phyloP scores from a whole-genome alignment of 148 eudicot species.

The Vaccinium vitisidaea region DNA sequence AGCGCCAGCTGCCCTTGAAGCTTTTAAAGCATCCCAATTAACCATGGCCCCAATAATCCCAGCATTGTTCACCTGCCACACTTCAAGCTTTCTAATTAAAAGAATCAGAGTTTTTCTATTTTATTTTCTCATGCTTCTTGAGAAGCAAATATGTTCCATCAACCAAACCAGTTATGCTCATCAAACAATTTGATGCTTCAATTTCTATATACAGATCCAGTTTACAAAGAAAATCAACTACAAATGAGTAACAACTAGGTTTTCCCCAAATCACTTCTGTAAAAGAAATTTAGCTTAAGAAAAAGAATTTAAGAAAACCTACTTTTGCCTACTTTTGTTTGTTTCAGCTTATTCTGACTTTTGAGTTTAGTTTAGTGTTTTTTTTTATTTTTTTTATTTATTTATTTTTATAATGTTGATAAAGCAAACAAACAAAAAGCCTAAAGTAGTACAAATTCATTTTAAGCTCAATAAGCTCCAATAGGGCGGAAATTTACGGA shows the following conservation, averaged over 20 bases:
- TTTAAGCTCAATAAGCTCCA: neutral
- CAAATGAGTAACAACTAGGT: neutral
- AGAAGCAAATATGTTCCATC: neutral
- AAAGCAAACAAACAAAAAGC: neutral
- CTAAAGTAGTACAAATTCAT: neutral
- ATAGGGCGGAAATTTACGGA: neutral
- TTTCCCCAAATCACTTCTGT: neutral
- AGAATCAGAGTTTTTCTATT: neutral
- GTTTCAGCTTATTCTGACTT: neutral
- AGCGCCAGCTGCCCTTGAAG: neutral
- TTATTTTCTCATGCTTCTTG: neutral
- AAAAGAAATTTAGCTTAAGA: neutral
- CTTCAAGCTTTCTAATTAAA: neutral
- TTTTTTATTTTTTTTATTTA: neutral
- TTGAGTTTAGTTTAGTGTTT: neutral
- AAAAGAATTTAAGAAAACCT: neutral
- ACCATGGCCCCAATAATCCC: neutral
- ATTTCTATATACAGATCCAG: neutral
- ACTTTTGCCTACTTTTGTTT: neutral
- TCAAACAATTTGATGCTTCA: neutral
- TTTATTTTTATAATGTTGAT: neutral
- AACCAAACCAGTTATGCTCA: neutral
- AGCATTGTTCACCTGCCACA: constrained; percentile 5
- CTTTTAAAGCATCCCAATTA: constrained; percentile 4
- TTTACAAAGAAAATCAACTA: neutral